Base-by-base conservation (phyloP, 768 basidiomycete genomes). In the Suillus cothurnatus region DNA sequence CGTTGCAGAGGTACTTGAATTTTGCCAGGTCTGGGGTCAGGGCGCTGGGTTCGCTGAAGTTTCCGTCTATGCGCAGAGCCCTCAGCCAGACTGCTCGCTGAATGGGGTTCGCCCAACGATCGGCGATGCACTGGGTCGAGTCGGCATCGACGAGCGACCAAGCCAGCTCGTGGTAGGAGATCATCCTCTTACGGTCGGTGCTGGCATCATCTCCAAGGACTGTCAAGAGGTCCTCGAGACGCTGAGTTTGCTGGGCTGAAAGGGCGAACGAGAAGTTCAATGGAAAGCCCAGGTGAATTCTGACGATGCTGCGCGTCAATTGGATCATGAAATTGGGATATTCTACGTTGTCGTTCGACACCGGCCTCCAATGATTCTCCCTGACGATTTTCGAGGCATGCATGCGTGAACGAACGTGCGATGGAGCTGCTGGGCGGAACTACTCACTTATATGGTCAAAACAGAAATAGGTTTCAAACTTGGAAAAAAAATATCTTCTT, bases 341-440 rank as follows among this genome's bases (percentile, higher is more conserved):
- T 17, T 28, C 28, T 2, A 4, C 0, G 1, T 52, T 52, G 7
- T 17, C 26, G 4, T 8, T 17, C 1, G 50, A 52, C 26, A 52
- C 28, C 1, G 50, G 50, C 50, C 17, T 52, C 28, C 50, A 28
- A 19, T 52, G 17, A 8, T 14, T 17, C 17, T 52, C 15, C 3
- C 49, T 50, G 2, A 3, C 0, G 7, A 26, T 15, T 6, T 0
- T 0, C 3, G 17, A 5, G 47, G 3, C n/a, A n/a, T n/a, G n/a
- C n/a, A n/a, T n/a, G 0, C 1, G 6, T 12, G 12, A 50, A 8
- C 0, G 6, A 50, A 4, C 2, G 5, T 11, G 3, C 11, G 8
- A 1, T 2, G 45, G 6, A 26, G 23, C 11, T 15, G 7, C 32
- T n/a, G n/a, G 15, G 1, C 1, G 3, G 1, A 9, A 19, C 4